Evolutionary conservation across 75 land plant species (phyloP).

Genomic region (Isoetes taiwanensis): DNA sequence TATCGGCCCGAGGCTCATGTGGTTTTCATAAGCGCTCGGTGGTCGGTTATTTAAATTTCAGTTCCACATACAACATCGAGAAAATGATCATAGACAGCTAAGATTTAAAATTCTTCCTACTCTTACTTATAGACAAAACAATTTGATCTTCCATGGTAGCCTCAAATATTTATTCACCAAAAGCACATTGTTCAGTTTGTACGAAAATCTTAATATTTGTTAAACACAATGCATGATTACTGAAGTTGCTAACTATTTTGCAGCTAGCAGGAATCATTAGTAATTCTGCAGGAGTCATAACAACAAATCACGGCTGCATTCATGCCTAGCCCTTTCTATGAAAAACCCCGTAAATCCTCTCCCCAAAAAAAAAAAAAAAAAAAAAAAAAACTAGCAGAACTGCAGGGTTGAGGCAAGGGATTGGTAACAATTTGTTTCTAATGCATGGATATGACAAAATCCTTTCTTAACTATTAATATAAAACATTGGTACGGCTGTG

Average conservation of each 20-base stretch:
- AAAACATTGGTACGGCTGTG: no score
- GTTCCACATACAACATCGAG: neutral
- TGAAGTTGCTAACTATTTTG: neutral
- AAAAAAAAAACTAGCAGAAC: no score
- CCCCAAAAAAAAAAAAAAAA: no score
- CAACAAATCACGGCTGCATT: slow-evolving; percentile 85
- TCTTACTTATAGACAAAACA: no score
- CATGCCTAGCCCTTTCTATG: slow-evolving; percentile 56
- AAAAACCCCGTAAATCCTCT: slow-evolving; percentile 65
- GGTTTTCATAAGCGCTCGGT: slow-evolving; percentile 75
- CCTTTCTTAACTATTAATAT: no score
- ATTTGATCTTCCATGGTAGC: no score
- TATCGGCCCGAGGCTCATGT: slow-evolving; percentile 49
- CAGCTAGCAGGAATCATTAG: slow-evolving; percentile 81
- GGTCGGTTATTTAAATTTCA: slow-evolving; percentile 19
- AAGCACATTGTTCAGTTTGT: no score
- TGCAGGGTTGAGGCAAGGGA: no score
- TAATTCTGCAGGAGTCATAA: slow-evolving; percentile 66
- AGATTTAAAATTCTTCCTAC: neutral
- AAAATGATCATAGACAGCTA: neutral
- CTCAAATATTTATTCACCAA: no score
- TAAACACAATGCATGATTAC: neutral
- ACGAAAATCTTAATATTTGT: neutral
- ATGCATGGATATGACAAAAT: no score
- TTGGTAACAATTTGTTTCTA: no score